Evolutionary conservation across 2,329 filamentous ascomycete species (phyloP).

Genomic region (Calonectria pauciramosa): DNA sequence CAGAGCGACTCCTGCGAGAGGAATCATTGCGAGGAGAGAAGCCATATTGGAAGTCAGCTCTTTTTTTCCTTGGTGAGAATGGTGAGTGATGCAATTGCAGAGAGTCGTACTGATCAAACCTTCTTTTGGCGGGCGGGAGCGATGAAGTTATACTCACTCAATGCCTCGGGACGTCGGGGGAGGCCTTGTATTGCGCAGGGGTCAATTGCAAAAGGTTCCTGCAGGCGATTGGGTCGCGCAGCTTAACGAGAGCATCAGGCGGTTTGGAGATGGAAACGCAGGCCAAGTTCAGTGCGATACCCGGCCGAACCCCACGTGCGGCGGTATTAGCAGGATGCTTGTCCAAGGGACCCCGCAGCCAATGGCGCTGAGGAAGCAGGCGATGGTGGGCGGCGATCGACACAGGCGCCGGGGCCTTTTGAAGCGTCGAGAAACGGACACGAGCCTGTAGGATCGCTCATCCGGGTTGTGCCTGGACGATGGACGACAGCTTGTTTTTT

Average conservation of each 20-base stretch:
- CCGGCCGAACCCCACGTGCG: conserved; percentile 36
- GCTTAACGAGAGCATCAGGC: conserved; percentile 36
- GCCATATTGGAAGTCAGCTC: conserved; percentile 22
- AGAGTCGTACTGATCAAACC: not conserved
- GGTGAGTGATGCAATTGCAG: not conserved
- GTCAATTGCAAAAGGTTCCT: not conserved
- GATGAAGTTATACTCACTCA: not conserved
- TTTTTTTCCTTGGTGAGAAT: not conserved
- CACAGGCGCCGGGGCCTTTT: conserved; percentile 28
- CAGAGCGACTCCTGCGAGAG: conserved; percentile 29
- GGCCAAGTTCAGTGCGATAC: conserved; percentile 26
- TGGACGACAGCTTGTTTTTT: not conserved
- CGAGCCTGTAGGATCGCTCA: not conserved
- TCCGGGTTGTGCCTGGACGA: not conserved
- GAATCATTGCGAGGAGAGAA: conserved; percentile 18
- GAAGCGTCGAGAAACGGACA: not conserved
- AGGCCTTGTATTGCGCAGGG: conserved; percentile 4
- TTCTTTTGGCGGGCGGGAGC: not conserved
- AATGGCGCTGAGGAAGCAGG: conserved; percentile 24
- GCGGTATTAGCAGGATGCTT: conserved; percentile 33
- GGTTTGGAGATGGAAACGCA: conserved; percentile 10
- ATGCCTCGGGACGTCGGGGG: not conserved
- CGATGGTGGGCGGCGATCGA: conserved; percentile 30
- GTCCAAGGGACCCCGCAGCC: conserved; percentile 29
- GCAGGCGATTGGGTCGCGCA: conserved; percentile 15